Base-by-base conservation (phyloP, 2,329 filamentous ascomycete genomes). In the Sclerotinia nivalis region DNA sequence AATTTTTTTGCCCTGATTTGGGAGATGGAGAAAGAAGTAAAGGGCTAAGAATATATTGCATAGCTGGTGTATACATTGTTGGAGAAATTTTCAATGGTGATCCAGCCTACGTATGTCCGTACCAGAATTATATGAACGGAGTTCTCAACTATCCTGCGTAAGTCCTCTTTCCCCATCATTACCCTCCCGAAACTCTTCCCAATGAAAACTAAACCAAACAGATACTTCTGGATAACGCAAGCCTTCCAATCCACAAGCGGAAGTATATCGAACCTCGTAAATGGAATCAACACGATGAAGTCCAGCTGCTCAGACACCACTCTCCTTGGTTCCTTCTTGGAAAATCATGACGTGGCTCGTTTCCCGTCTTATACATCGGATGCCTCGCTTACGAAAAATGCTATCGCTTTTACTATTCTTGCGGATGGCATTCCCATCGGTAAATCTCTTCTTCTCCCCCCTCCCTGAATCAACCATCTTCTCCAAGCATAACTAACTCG, bases 21-120 rank as follows among this genome's bases (percentile, higher is more conserved):
- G 20, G 37, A 1, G 1, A 6, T 2, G 12, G 13, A 12, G 13
- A 59, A 2, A 1, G 47, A 22, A 37, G 20, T 15, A n/a, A 3
- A 1, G 10, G 8, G 37, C 56, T 59, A 6, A 59, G 22, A 18
- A 15, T 34, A 7, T 37, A 28, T 83, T 1, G 82, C 86, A n/a
- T 83, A 2, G 82, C 86, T 1, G 87, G 86, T 6, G 85, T 89
- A 1, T 89, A 88, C 76, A 81, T 83, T 7, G 81, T 89, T 20
- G 88, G 88, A 13, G 88, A 91, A 75, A 87, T 89, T 4, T 85
- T 82, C 65, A 81, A 87, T 45, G 86, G 86, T 40, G 80, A 85
- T 72, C 82, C 85, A 1, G 71, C 77, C 82, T 88, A 81, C 81
- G 82, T 55, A 84, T 87, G 82, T 28, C 83, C 82, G 13, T 90